Conservation (phyloP, 2,329 filamentous ascomycete genomes). For the Trichophaea hybrida region DNA sequence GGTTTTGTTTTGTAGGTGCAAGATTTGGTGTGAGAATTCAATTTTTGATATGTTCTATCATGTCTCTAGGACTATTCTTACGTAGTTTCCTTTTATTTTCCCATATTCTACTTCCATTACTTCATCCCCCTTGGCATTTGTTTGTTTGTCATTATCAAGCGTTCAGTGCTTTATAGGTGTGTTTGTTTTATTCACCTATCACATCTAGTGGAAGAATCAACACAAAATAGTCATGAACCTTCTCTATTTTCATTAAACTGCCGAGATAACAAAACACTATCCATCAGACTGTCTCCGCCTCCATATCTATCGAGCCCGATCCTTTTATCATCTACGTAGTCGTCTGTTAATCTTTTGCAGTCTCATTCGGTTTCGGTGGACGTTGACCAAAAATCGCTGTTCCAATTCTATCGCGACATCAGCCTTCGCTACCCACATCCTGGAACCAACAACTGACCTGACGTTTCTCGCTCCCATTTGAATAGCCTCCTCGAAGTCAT, state of each 20-base stretch:
- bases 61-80: neutral
- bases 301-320: no score
- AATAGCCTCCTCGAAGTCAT: conserved; percentile 86
- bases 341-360: neutral
- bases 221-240: no score
- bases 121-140: neutral
- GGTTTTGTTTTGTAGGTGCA: no score
- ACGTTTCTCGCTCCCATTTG: conserved; percentile 75
- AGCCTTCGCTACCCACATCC: neutral
- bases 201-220: no score
- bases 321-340: neutral
- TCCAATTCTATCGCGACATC: conserved; percentile 45
- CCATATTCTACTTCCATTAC: neutral
- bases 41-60: neutral
- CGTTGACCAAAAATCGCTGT: conserved; percentile 86
- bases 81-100: no score
- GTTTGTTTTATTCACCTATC: no score
- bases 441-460: conserved; percentile 25
- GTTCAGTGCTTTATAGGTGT: neutral
- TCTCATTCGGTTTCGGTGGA: conserved; percentile 60
- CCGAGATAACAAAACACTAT: no score
- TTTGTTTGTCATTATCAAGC: neutral
- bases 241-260: no score
- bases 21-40: neutral
- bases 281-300: no score